A percentile compares a stretch with the other conserved stretches of the same genome.
Evolutionary conservation across 2,329 filamentous ascomycete species (phyloP).

Genomic region (Penicillium sp.): DNA sequence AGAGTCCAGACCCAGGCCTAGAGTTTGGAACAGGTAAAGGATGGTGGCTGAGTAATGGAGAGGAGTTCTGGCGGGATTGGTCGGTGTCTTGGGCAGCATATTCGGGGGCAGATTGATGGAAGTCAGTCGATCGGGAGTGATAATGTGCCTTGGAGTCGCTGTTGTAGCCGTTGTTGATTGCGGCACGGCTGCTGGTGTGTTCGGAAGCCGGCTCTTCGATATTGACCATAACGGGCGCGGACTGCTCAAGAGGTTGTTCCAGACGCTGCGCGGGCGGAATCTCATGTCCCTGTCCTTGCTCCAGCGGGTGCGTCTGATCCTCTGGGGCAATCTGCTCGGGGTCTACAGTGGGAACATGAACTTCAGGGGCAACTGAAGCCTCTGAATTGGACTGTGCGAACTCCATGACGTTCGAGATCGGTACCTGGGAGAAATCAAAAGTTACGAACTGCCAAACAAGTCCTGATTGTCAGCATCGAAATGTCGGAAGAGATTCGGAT

Average conservation of each 20-base stretch:
- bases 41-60: constrained; percentile 42
- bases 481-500: constrained; percentile 1
- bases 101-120: constrained; percentile 35
- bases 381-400: constrained; percentile 24
- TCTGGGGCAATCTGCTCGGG: constrained; percentile 18
- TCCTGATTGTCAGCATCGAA: constrained; percentile 12
- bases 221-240: constrained; percentile 27
- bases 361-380: constrained; percentile 21
- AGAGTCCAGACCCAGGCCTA: constrained; percentile 53
- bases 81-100: constrained; percentile 50
- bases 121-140: constrained; percentile 42
- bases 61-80: constrained; percentile 41
- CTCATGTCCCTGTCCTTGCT: constrained; percentile 4
- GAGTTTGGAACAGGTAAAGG: constrained; percentile 39
- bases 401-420: constrained; percentile 26
- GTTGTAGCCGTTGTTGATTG: constrained; percentile 40
- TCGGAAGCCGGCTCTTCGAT: constrained; percentile 38
- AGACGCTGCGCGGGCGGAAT: constrained; percentile 4
- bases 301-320: constrained; percentile 11
- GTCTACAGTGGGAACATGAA: constrained; percentile 14
- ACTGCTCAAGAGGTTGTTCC: constrained; percentile 25
- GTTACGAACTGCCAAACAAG: constrained; percentile 18
- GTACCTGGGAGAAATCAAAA: constrained; percentile 2
- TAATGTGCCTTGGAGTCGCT: constrained; percentile 52
- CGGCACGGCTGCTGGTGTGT: constrained; percentile 29